Conservation (phyloP, 345 rosid species). For the Laguncularia racemosa region DNA sequence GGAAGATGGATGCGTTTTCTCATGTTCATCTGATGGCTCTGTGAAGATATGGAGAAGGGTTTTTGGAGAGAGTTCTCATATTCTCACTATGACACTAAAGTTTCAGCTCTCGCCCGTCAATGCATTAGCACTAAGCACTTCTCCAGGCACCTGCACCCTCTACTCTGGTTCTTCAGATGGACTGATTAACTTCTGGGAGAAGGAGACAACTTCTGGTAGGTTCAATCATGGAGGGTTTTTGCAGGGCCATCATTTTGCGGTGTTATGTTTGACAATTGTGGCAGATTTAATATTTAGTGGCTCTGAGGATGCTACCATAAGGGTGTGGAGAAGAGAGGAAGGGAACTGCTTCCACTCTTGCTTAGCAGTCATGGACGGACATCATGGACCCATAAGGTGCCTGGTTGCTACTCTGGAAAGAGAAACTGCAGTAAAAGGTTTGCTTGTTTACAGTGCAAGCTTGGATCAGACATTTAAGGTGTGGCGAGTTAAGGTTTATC, state of each 20-base stretch:
- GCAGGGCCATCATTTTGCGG: constrained; percentile 78
- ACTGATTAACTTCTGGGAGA: constrained; percentile 73
- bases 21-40: constrained; percentile 11
- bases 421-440: constrained; percentile 27
- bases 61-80: constrained; percentile 10
- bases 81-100: constrained; percentile 12
- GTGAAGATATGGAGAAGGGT: constrained; percentile 18
- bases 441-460: constrained; percentile 82
- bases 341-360: constrained; percentile 49
- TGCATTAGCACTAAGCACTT: constrained; percentile 9
- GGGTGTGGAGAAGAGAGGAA: constrained; percentile 82
- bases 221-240: constrained; percentile 71
- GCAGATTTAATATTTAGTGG: constrained; percentile 79
- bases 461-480: constrained; percentile 84
- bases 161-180: constrained; percentile 94
- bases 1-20: constrained; percentile 11
- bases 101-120: constrained; percentile 13
- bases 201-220: constrained; percentile 34
- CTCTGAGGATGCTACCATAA: constrained; percentile 82
- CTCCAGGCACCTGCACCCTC: constrained; percentile 39
- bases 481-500: constrained; percentile 46
- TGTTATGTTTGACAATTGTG: constrained; percentile 63
- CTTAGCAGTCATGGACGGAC: constrained; percentile 77
- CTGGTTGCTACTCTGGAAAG: constrained; percentile 60
- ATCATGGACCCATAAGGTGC: constrained; percentile 82